Evolutionary conservation across 2,329 filamentous ascomycete species (phyloP), one percentile per base, ranked within the genome.

Genomic region (Aspergillus hiratsukae): DNA sequence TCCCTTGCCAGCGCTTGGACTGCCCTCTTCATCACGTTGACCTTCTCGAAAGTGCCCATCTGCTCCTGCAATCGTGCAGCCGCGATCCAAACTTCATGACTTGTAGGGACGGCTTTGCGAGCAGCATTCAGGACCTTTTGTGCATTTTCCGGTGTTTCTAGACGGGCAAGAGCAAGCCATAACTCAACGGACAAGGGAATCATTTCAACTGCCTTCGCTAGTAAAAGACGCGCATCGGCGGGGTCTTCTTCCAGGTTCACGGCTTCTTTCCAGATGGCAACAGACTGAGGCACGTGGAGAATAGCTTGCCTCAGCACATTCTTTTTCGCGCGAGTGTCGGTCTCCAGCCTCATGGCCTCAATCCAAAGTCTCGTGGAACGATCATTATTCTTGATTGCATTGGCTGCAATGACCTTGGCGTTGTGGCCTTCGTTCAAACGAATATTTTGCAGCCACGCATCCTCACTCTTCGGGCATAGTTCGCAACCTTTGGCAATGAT

Each of bases 221-320:
- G 83, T 54, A 99, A 81, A 55, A 99, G 79, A 60, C 87, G 87
- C 4, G 95, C 95, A 76, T 97, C 91, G 29, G 87, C 88, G 0
- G 89, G 84, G 64, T 96, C 88, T 67, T 97, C 93, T 69, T 97
- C 94, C 54, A 97, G 78, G 65, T 97, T 97, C 60, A 99, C 93
- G 4, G 93, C 88, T 70, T 95, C 91, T 71, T 97, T 99, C 94
- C 94, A 99, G n/a, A 99, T 83, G 45, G 90, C 88, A 49, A 97
- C 94, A 0, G 93, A 97, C 68, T 96, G 91, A 0, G 92, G 92
- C 43, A 97, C 89, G 67, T 96, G 88, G 66, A 97, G 90, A 48
- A 99, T 81, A 0, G 94, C 95, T 69, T 95, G 90, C 54, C 92
- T 85, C 35, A 97, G 86, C 7, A 99, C 94, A 69, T 91, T 87